Base-by-base conservation (phyloP, 2,329 filamentous ascomycete genomes). In the Arthrobotrys sinensis region DNA sequence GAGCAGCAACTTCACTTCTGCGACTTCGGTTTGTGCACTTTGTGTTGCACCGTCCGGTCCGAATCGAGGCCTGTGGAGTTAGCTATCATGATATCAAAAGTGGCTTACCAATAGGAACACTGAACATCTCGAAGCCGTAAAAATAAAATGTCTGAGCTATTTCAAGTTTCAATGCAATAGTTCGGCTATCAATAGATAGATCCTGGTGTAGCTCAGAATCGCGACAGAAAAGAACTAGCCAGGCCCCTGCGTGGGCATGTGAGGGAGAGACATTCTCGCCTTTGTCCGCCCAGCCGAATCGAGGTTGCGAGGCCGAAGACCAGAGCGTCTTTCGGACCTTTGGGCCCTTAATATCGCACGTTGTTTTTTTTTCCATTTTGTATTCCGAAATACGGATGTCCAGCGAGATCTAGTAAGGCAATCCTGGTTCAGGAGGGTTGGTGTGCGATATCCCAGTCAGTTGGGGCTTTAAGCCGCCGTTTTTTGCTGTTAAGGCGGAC, bases 261-360 rank as follows among this genome's bases (percentile, higher is more conserved):
- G 36, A 55, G 21, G 57, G 57, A 65, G 69, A 73, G 50, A 73
- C 60, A 73, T 34, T 64, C 48, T 66, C 69, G 69, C 69, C 50
- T 66, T 73, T 16, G 50, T 24, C 62, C 62, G 60, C 50, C 24
- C 21, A 16, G 38, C 34, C 50, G 52, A 57, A 16, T 36, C 12
- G 10, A 36, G 14, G 16, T 48, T 28, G 50, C 46, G 5, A 34
- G n/a, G 40, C 14, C 57, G 8, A 57, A 64, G 38, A 24, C 14
- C 11, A 24, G 16, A 43, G 12, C 7, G 19, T 8, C 55, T 28
- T n/a, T 60, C 55, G 19, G 21, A 43, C n/a, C 32, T 57, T 45
- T 64, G 14, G 28, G 3, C 6, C 43, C 46, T 69, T 50, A 45
- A 34, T 48, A 64, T 72, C 46, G 46, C 52, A 21, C 52, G 36